phyloP scores from a whole-genome alignment of 2,329 filamentous ascomycete genomes.

The Colletotrichum sidae region DNA sequence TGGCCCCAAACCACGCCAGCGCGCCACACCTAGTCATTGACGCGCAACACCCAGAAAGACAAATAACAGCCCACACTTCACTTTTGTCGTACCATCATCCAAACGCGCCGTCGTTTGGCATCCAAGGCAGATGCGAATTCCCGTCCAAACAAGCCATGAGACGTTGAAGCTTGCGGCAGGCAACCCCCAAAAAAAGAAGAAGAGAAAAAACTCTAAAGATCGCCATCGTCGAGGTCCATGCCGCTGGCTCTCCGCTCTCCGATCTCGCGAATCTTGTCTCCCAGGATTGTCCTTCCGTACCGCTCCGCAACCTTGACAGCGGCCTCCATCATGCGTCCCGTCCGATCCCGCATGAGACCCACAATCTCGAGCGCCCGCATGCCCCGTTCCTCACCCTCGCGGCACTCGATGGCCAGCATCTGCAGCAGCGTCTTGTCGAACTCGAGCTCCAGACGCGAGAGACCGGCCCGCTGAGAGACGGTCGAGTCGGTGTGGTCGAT shows the following conservation, averaged over 20 bases:
- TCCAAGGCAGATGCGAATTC: constrained; percentile 14
- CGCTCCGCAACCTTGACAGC: constrained; percentile 89
- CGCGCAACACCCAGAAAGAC: constrained; percentile 20
- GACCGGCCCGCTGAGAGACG: constrained; percentile 72
- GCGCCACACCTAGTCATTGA: constrained; percentile 29
- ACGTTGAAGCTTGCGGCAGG: constrained; percentile 10
- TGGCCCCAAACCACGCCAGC: constrained; percentile 22
- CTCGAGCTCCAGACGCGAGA: constrained; percentile 81
- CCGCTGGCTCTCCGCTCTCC: constrained; percentile 77
- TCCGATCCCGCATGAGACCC: constrained; percentile 83
- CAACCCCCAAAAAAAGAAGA: too few relatives aligned
- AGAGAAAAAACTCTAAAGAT: constrained; percentile 20
- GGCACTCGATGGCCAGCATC: constrained; percentile 88
- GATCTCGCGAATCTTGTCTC: constrained; percentile 90
- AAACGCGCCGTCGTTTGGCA: constrained; percentile 20
- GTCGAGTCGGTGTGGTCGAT: constrained; percentile 75
- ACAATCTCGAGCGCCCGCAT: constrained; percentile 97
- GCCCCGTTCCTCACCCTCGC: constrained; percentile 90
- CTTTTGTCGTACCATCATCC: constrained; percentile 29
- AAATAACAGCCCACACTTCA: constrained; percentile 19
- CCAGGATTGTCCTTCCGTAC: constrained; percentile 83
- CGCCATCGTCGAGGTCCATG: constrained; percentile 63
- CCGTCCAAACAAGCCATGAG: constrained; percentile 30
- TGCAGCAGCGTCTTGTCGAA: constrained; percentile 92
- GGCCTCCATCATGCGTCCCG: constrained; percentile 90